Percentiles rank a stretch among this genome's conserved stretches.
phyloP scores from a whole-genome alignment of 352 stramenopile species.

The Phytophthora vignae region DNA sequence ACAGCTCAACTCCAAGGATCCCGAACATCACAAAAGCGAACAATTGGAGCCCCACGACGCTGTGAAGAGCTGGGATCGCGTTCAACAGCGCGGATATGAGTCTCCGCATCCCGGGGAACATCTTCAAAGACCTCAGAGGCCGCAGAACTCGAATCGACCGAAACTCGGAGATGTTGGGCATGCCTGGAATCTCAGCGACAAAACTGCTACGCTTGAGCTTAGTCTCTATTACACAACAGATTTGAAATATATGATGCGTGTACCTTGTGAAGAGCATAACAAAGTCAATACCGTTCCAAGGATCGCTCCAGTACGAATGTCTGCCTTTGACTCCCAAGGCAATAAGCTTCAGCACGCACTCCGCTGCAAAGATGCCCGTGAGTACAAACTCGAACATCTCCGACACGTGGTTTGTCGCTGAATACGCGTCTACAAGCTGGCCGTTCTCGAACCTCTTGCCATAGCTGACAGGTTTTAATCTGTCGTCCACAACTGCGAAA shows the following conservation, averaged over 20 bases:
- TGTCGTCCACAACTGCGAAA: conserved; percentile 66
- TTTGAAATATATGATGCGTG: too few relatives aligned
- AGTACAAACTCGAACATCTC: conserved; percentile 76
- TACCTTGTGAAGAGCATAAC: conserved; percentile 87
- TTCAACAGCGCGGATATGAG: conserved; percentile 82
- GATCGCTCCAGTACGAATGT: conserved; percentile 77
- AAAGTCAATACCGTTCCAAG: conserved; percentile 93
- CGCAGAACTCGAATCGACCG: conserved; percentile 86
- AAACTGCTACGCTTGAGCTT: conserved; percentile 34
- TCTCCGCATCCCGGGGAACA: conserved; percentile 67
- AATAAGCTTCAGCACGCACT: conserved; percentile 91
- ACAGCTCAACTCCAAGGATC: conserved; percentile 90
- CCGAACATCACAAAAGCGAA: conserved; percentile 92
- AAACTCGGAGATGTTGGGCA: conserved; percentile 77
- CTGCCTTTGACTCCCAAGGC: conserved; percentile 72
- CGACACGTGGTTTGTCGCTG: conserved; percentile 46
- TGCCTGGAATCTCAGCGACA: conserved; percentile 44
- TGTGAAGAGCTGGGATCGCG: conserved; percentile 77
- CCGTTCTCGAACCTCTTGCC: conserved; percentile 50
- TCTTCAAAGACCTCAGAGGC: conserved; percentile 71
- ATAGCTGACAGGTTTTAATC: conserved; percentile 59
- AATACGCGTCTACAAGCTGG: conserved; percentile 42
- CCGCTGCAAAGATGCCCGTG: conserved; percentile 83
- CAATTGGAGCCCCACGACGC: conserved; percentile 80
- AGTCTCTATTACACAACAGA: background rate